A percentile compares a stretch with the other conserved stretches of the same genome.
These are phyloP conservation scores for Magnolia changhungtana DNA, from an alignment of 164 flowering plant species.

Conservation along the genomic window DNA sequence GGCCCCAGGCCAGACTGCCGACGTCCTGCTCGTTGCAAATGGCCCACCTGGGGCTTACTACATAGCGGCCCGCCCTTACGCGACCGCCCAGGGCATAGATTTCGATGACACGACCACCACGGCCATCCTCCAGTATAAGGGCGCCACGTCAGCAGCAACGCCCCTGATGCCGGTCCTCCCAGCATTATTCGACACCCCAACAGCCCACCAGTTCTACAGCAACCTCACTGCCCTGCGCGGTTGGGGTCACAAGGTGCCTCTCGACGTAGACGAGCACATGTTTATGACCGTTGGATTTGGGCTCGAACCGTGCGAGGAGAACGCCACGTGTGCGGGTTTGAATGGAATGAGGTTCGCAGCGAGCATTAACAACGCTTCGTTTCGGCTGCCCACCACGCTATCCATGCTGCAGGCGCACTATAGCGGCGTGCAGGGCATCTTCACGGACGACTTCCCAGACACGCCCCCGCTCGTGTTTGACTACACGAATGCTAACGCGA, in stretches of 20 bases:
- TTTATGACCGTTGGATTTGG: constrained; percentile 56
- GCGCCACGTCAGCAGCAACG: constrained; percentile 20
- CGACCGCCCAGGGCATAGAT: constrained; percentile 14
- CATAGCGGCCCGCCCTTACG: constrained; percentile 60
- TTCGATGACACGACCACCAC: constrained; percentile 48
- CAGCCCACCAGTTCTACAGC: constrained; percentile 48
- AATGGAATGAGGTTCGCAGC: constrained; percentile 35
- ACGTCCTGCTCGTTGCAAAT: constrained; percentile 53
- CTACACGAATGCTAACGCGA: constrained; percentile 36
- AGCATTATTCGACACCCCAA: constrained; percentile 43
- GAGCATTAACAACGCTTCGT: constrained; percentile 66
- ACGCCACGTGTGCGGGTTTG: constrained; percentile 36
- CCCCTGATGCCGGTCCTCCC: constrained; percentile 60
- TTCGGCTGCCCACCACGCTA: constrained; percentile 28
- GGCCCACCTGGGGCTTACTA: constrained; percentile 42
- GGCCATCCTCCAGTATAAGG: constrained; percentile 28
- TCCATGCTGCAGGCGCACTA: constrained; percentile 56
- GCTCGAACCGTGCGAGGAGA: constrained; percentile 27
- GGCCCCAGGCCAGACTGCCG: constrained; percentile 74
- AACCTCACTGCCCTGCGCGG: constrained; percentile 40
- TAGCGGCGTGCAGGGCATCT: constrained; percentile 33
- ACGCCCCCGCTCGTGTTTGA: constrained; percentile 49
- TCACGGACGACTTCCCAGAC: constrained; percentile 57
- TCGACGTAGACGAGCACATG: constrained; percentile 48
- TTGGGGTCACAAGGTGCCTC: constrained; percentile 27